Evolutionary conservation across 1,284 basidiomycete species (phyloP).

Genomic region (Apiotrichum gracile): DNA sequence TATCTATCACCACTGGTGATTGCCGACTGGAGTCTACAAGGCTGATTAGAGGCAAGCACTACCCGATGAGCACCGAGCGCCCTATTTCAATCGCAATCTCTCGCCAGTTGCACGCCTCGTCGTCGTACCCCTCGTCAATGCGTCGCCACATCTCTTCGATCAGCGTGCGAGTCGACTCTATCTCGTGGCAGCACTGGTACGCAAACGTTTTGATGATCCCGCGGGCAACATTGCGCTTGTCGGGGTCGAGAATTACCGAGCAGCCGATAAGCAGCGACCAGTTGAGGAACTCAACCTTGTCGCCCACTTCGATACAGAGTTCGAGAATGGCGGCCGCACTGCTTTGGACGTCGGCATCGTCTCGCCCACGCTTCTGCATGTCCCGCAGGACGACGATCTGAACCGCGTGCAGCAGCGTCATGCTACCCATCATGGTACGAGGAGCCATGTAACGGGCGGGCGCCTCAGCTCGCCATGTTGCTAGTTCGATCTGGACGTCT

Average conservation of each 20-base stretch:
- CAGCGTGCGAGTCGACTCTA: slow-evolving; percentile 25
- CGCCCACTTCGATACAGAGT: slow-evolving; percentile 30
- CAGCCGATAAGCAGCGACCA: slow-evolving; percentile 36
- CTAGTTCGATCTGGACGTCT: slow-evolving; percentile 15
- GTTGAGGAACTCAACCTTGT: slow-evolving; percentile 43
- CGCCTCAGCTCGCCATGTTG: slow-evolving; percentile 18
- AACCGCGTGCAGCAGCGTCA: slow-evolving; percentile 35
- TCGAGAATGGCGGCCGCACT: slow-evolving; percentile 28
- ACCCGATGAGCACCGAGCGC: slow-evolving; percentile 28
- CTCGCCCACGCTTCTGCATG: slow-evolving; percentile 19
- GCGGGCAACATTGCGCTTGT: slow-evolving; percentile 22
- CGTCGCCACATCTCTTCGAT: slow-evolving; percentile 39
- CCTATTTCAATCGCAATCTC: slow-evolving; percentile 37
- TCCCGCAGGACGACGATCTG: slow-evolving; percentile 30
- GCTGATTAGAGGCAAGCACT: background rate
- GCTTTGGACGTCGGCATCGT: slow-evolving; percentile 26
- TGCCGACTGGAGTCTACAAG: no score
- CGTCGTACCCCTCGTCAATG: slow-evolving; percentile 34
- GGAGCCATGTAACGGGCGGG: slow-evolving; percentile 16
- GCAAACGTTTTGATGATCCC: slow-evolving; percentile 32
- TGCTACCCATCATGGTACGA: slow-evolving; percentile 26
- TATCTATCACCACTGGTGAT: no score
- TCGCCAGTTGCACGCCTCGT: slow-evolving; percentile 33
- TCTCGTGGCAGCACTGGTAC: slow-evolving; percentile 38
- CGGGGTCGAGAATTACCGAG: slow-evolving; percentile 19